These are phyloP conservation scores for Solanum virginianum DNA, from an alignment of 257 asterid genomes.

Conservation along the genomic window DNA sequence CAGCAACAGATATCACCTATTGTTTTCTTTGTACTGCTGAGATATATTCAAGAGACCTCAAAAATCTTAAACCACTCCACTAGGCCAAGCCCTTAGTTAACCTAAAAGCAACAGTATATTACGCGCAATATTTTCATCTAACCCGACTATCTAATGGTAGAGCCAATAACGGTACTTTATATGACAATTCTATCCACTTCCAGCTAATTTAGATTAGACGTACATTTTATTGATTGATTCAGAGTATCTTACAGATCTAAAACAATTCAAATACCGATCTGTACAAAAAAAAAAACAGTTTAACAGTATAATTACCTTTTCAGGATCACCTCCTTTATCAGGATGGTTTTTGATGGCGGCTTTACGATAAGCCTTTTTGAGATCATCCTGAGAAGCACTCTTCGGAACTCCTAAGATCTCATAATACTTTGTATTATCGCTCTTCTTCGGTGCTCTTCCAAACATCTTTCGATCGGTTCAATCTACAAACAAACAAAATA, in stretches of 20 bases:
- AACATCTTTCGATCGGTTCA: slow-evolving; percentile 36
- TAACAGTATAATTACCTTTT: slow-evolving; percentile 26
- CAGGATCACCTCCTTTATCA: slow-evolving; percentile 88
- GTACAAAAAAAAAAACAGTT: background rate
- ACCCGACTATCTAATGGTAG: background rate
- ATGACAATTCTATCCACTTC: background rate
- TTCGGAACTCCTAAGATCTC: slow-evolving; percentile 64
- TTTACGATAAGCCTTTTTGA: slow-evolving; percentile 78
- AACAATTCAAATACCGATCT: background rate
- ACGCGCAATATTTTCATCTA: background rate
- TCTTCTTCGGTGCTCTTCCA: slow-evolving; percentile 69
- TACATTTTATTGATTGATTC: background rate
- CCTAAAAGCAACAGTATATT: background rate
- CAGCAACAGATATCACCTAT: background rate
- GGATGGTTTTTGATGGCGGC: slow-evolving; percentile 78
- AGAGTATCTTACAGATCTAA: background rate
- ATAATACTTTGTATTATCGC: slow-evolving; percentile 71
- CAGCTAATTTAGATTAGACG: background rate
- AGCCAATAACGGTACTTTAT: background rate
- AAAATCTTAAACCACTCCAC: background rate
- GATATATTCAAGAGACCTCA: background rate
- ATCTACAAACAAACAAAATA: background rate
- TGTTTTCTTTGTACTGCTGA: too few relatives aligned
- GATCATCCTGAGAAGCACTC: slow-evolving; percentile 54
- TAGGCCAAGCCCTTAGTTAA: background rate